Conservation (phyloP, 495 filamentous ascomycete species). For the Margaritispora aquatica region DNA sequence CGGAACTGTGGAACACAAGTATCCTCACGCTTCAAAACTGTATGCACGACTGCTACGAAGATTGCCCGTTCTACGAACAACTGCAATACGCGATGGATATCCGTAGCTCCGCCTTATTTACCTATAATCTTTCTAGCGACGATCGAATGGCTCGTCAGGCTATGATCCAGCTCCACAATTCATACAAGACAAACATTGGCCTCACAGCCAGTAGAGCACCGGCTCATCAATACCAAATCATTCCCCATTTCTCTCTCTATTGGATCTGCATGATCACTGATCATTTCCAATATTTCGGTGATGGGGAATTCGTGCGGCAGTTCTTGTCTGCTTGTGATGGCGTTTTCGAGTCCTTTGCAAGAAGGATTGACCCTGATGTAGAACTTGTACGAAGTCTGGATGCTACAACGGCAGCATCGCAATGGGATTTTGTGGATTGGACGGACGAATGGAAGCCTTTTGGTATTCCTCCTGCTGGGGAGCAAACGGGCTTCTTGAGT, state of each 20-base stretch:
- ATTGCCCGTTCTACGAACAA: constrained; percentile 36
- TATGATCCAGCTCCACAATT: constrained; percentile 30
- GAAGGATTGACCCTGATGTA: constrained; percentile 18
- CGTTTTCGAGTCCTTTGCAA: constrained; percentile 31
- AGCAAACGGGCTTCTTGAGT: constrained; percentile 30
- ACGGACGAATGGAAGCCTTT: constrained; percentile 31
- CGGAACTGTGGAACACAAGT: constrained; percentile 27
- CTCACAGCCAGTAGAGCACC: constrained; percentile 28
- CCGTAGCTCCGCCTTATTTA: constrained; percentile 31
- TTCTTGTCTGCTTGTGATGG: constrained; percentile 31
- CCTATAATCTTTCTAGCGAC: constrained; percentile 33
- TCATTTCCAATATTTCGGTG: constrained; percentile 30
- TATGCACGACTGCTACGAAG: constrained; percentile 36
- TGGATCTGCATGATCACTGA: constrained; percentile 34
- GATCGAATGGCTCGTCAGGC: constrained; percentile 32
- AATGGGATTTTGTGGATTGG: constrained; percentile 37
- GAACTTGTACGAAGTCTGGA: constrained; percentile 20
- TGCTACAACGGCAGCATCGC: constrained; percentile 11
- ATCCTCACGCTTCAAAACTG: constrained; percentile 31
- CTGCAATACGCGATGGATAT: constrained; percentile 31
- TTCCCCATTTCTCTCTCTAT: constrained; percentile 32
- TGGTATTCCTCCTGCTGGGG: constrained; percentile 20
- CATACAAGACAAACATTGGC: constrained; percentile 15
- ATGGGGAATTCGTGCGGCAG: constrained; percentile 21
- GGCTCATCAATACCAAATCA: constrained; percentile 32